Percentiles rank a stretch among this genome's conserved stretches.
Evolutionary conservation across 352 stramenopile genomes (phyloP).

Genomic region (Phytopythium oedochilum): DNA sequence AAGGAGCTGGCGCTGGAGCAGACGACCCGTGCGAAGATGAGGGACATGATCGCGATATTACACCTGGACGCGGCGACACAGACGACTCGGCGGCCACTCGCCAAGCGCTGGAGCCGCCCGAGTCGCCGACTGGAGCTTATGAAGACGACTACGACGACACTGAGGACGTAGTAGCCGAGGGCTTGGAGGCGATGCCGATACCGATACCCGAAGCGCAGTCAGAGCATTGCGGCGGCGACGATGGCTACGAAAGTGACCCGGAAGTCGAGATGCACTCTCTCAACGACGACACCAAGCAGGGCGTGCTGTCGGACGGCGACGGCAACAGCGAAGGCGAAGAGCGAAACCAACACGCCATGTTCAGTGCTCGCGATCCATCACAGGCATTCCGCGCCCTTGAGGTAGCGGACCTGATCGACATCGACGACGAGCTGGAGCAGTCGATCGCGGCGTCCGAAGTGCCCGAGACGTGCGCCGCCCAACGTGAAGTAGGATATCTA

Average conservation of each 20-base stretch:
- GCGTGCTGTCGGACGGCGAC: neutral
- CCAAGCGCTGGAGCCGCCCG: slow-evolving; percentile 40
- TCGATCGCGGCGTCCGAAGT: slow-evolving; percentile 42
- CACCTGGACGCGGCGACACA: neutral
- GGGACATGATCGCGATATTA: no score
- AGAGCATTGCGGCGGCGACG: neutral
- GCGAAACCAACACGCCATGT: neutral
- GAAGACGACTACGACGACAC: slow-evolving; percentile 16
- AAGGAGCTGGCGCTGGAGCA: slow-evolving; percentile 8
- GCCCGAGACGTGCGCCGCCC: slow-evolving; percentile 30
- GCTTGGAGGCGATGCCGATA: neutral
- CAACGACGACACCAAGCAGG: neutral
- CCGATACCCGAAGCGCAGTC: neutral
- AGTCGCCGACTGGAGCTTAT: slow-evolving; percentile 29
- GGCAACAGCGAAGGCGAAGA: slow-evolving; percentile 6
- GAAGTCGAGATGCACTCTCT: neutral
- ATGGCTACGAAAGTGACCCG: neutral
- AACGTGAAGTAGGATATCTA: neutral
- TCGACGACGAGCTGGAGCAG: slow-evolving; percentile 27
- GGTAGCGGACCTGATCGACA: neutral
- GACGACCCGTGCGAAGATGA: neutral
- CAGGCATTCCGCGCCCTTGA: neutral
- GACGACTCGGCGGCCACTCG: slow-evolving; percentile 3
- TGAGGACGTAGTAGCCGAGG: slow-evolving; percentile 4
- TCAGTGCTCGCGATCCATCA: neutral